These are phyloP conservation scores for Ampelomyces quisqualis DNA, from an alignment of 2,329 filamentous ascomycete genomes.

Conservation along the genomic window DNA sequence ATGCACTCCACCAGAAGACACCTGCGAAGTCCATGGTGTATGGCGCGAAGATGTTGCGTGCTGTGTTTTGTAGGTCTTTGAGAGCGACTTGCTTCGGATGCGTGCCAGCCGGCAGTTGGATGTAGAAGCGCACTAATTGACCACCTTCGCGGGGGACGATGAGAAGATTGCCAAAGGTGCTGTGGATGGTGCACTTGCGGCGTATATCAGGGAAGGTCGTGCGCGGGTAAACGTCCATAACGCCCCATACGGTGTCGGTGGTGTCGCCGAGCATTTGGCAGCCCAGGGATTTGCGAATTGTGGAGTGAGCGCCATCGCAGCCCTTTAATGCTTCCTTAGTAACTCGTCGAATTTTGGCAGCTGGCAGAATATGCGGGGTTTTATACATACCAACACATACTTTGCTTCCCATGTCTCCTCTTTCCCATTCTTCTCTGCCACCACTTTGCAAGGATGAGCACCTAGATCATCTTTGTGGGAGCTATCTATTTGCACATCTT, in stretches of 20 bases:
- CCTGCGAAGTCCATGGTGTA: conserved; percentile 57
- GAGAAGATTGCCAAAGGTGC: conserved; percentile 49
- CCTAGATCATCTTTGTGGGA: conserved; percentile 33
- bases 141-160: conserved; percentile 58
- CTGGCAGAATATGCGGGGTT: too few species aligned
- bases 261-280: conserved; percentile 62
- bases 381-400: conserved; percentile 43
- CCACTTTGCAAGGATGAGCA: conserved; percentile 36
- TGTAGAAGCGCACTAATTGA: conserved; percentile 62
- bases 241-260: conserved; percentile 59
- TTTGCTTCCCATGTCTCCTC: conserved; percentile 40
- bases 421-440: conserved; percentile 33
- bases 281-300: conserved; percentile 53
- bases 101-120: conserved; percentile 56
- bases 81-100: conserved; percentile 56
- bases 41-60: conserved; percentile 56
- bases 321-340: too few species aligned
- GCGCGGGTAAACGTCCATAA: conserved; percentile 54
- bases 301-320: conserved; percentile 57
- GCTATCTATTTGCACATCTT: conserved; percentile 53
- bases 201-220: conserved; percentile 55
- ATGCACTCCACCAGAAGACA: conserved; percentile 71
- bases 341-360: too few species aligned
- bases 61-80: conserved; percentile 55
- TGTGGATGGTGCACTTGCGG: conserved; percentile 53